phyloP scores from a whole-genome alignment of 2,329 filamentous ascomycete species.

The Pseudogymnoascus sp. region DNA sequence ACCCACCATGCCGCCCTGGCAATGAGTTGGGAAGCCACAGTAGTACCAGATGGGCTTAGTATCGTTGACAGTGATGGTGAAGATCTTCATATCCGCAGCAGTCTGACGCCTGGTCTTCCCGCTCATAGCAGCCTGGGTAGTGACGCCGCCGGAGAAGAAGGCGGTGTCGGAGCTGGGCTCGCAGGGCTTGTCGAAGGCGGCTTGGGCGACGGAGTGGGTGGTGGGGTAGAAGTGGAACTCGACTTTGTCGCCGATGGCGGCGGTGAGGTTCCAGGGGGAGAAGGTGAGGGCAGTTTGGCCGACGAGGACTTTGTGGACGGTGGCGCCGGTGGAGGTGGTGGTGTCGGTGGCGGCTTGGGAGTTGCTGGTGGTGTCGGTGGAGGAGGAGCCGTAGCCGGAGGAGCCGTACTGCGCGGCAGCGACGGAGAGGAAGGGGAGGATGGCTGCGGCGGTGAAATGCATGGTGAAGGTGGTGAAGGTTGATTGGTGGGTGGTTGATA shows the following conservation, averaged over 20 bases:
- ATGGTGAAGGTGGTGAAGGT: background rate
- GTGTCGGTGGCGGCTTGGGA: slow-evolving; percentile 6
- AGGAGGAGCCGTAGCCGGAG: background rate
- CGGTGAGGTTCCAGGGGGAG: slow-evolving; percentile 37
- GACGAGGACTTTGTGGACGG: slow-evolving; percentile 55
- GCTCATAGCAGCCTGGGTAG: slow-evolving; percentile 16
- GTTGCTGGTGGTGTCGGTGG: background rate
- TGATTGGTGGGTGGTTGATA: background rate
- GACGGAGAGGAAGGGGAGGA: background rate
- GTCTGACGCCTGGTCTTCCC: slow-evolving; percentile 12
- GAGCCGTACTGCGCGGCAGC: slow-evolving; percentile 6
- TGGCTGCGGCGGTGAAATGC: background rate
- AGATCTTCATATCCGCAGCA: slow-evolving; percentile 19
- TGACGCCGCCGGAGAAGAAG: slow-evolving; percentile 19
- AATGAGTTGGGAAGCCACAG: slow-evolving; percentile 33
- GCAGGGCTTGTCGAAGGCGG: slow-evolving; percentile 28
- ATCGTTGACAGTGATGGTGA: slow-evolving; percentile 32
- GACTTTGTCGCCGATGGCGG: slow-evolving; percentile 25
- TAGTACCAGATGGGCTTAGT: slow-evolving; percentile 37
- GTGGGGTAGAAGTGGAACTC: slow-evolving; percentile 29
- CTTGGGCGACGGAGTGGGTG: slow-evolving; percentile 41
- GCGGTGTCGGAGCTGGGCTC: slow-evolving; percentile 21
- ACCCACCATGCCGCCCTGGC: slow-evolving; percentile 41
- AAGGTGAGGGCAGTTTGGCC: slow-evolving; percentile 87
- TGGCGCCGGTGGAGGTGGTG: background rate